Conservation (phyloP, 2,329 filamentous ascomycete genomes). For the Cercospora janseana region DNA sequence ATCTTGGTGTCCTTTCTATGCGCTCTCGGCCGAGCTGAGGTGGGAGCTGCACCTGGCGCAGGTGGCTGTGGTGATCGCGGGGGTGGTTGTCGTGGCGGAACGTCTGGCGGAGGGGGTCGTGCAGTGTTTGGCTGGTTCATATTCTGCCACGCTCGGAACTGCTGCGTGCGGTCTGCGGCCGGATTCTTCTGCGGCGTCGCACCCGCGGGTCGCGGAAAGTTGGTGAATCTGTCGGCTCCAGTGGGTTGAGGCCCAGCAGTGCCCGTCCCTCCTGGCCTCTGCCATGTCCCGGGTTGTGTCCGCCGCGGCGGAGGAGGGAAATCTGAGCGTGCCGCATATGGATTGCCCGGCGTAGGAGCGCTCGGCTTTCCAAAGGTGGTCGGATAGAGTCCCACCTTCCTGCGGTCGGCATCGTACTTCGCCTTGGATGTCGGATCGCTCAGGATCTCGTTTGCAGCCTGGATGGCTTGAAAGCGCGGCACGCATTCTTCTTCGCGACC, state of each 20-base stretch:
- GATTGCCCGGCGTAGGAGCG: conserved; percentile 36
- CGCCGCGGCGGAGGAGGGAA: conserved; percentile 47
- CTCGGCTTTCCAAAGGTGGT: conserved; percentile 23
- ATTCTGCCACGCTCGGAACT: conserved; percentile 51
- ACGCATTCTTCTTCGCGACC: conserved; percentile 77
- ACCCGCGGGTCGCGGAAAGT: conserved; percentile 39
- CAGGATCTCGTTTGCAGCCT: conserved; percentile 78
- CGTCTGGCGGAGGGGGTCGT: conserved; percentile 24
- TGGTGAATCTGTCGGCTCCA: conserved; percentile 48
- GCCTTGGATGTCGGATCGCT: conserved; percentile 57
- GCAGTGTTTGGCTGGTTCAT: conserved; percentile 43
- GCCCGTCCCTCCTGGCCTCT: conserved; percentile 26
- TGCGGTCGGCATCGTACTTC: conserved; percentile 62
- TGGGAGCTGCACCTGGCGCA: conserved; percentile 15
- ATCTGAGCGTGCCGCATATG: conserved; percentile 42
- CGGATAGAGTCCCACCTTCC: conserved; percentile 47
- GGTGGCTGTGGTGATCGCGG: conserved; percentile 29
- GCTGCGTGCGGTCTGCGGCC: conserved; percentile 43
- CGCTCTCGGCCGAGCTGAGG: conserved; percentile 18
- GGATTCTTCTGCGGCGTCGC: conserved; percentile 39
- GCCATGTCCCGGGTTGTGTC: conserved; percentile 41
- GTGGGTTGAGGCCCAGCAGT: conserved; percentile 32
- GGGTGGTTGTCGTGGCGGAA: conserved; percentile 23
- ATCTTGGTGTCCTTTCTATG: conserved; percentile 36
- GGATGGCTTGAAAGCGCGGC: conserved; percentile 80